Evolutionary conservation across 2,329 filamentous ascomycete genomes (phyloP).

Genomic region (Penicillium aurantiogriseum): DNA sequence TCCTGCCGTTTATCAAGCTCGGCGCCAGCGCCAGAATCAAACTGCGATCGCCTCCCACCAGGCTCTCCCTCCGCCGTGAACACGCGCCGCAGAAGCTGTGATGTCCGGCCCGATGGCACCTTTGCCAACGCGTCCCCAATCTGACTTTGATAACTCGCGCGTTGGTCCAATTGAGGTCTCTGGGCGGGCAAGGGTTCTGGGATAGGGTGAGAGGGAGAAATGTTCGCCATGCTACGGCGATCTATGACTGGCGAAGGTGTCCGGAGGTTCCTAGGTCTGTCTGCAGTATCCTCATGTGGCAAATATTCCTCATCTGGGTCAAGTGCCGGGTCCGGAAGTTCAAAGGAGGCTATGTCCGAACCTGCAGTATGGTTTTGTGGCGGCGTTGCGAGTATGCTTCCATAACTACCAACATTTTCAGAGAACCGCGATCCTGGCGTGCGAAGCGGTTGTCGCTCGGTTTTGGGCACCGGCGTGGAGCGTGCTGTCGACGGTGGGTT

Average conservation of each 20-base stretch:
- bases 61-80: constrained; percentile 42
- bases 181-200: constrained; percentile 3
- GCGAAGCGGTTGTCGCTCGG: constrained; percentile 38
- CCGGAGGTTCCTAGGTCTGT: constrained; percentile 22
- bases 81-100: constrained; percentile 40
- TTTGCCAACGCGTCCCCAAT: constrained; percentile 24
- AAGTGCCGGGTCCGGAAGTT: constrained; percentile 62
- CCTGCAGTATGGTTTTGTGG: constrained; percentile 31
- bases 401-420: constrained; percentile 54
- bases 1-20: constrained; percentile 70
- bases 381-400: constrained; percentile 61
- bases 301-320: constrained; percentile 40
- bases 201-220: constrained; percentile 4
- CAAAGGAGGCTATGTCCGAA: constrained; percentile 51
- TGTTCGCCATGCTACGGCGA: constrained; percentile 7
- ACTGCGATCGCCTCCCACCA: constrained; percentile 49
- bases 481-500: constrained; percentile 28
- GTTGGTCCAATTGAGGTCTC: constrained; percentile 10
- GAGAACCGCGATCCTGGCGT: constrained; percentile 37
- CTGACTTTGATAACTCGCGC: constrained; percentile 12
- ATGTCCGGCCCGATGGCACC: constrained; percentile 27
- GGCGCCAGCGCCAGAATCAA: constrained; percentile 52
- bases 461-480: constrained; percentile 39
- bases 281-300: constrained; percentile 14
- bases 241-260: constrained; percentile 28